phyloP scores from a whole-genome alignment of 768 basidiomycete genomes.

The Pulveroboletus sp. region DNA sequence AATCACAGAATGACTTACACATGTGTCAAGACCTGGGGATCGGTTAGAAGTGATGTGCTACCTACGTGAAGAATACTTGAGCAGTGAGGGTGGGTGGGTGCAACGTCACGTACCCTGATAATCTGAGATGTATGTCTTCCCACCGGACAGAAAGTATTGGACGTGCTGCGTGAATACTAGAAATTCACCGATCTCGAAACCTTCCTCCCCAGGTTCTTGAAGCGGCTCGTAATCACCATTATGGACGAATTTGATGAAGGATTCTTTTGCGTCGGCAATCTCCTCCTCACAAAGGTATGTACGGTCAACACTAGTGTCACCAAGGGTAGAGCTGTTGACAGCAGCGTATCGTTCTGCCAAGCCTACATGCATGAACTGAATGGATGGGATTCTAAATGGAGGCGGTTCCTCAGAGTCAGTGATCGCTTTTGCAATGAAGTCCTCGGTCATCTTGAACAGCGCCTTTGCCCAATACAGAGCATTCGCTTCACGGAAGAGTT shows the following conservation, averaged over 20 bases:
- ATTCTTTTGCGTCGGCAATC: neutral
- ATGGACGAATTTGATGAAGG: neutral
- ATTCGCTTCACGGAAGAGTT: neutral
- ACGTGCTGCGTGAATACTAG: neutral
- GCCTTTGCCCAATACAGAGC: neutral
- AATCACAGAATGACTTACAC: neutral
- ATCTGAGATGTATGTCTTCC: neutral
- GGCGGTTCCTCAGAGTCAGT: neutral
- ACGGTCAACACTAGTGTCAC: neutral
- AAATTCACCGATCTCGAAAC: neutral
- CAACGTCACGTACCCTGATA: neutral
- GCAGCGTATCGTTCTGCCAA: neutral
- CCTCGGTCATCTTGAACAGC: neutral
- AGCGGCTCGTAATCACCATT: neutral
- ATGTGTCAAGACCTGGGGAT: neutral
- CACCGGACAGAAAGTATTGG: too few relatives aligned
- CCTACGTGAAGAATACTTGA: neutral
- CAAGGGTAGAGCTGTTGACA: too few relatives aligned
- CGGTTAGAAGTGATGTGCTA: neutral
- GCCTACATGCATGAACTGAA: neutral
- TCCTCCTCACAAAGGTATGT: neutral
- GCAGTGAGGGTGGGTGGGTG: too few relatives aligned
- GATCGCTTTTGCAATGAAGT: neutral
- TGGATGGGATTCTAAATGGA: neutral
- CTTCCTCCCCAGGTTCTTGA: neutral